A percentile compares a stretch with the other conserved stretches of the same genome.
Evolutionary conservation across 2,329 filamentous ascomycete genomes (phyloP).

Genomic region (Colletotrichum sp.): DNA sequence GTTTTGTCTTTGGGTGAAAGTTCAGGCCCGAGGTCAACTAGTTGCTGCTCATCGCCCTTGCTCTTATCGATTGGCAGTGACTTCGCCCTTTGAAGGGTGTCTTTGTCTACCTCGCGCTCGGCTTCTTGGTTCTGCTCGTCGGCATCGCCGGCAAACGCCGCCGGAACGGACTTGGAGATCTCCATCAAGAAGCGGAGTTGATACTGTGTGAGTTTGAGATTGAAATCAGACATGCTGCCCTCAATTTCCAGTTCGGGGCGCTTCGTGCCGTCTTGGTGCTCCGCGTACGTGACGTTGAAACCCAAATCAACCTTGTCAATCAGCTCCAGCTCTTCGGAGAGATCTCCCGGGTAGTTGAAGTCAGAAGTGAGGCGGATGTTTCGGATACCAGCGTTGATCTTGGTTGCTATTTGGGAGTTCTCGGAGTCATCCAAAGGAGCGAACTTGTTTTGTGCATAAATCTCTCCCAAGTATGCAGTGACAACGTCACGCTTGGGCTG

Average conservation of each 20-base stretch:
- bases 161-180: slow-evolving; percentile 85
- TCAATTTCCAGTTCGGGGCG: slow-evolving; percentile 92
- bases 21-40: slow-evolving; percentile 71
- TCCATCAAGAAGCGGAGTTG: slow-evolving; percentile 91
- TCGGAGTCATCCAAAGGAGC: slow-evolving; percentile 80
- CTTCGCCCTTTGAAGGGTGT: slow-evolving; percentile 52
- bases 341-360: slow-evolving; percentile 77
- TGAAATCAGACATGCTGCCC: slow-evolving; percentile 91
- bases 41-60: slow-evolving; percentile 40
- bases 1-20: slow-evolving; percentile 70
- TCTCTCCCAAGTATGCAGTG: slow-evolving; percentile 94
- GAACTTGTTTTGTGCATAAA: slow-evolving; percentile 96
- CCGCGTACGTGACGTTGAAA: slow-evolving; percentile 90
- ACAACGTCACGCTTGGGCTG: slow-evolving; percentile 78
- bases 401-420: slow-evolving; percentile 79
- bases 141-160: slow-evolving; percentile 79
- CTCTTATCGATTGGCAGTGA: slow-evolving; percentile 38
- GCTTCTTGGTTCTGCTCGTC: slow-evolving; percentile 77
- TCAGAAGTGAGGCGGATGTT: slow-evolving; percentile 91
- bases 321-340: slow-evolving; percentile 88
- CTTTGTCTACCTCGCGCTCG: slow-evolving; percentile 73
- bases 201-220: slow-evolving; percentile 85
- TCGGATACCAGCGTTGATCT: slow-evolving; percentile 87
- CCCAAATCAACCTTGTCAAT: slow-evolving; percentile 96
- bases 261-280: slow-evolving; percentile 78